Evolutionary conservation across 164 flowering plant genomes (phyloP), one percentile per base, ranked within the genome.

Genomic region (Buxus sempervirens): DNA sequence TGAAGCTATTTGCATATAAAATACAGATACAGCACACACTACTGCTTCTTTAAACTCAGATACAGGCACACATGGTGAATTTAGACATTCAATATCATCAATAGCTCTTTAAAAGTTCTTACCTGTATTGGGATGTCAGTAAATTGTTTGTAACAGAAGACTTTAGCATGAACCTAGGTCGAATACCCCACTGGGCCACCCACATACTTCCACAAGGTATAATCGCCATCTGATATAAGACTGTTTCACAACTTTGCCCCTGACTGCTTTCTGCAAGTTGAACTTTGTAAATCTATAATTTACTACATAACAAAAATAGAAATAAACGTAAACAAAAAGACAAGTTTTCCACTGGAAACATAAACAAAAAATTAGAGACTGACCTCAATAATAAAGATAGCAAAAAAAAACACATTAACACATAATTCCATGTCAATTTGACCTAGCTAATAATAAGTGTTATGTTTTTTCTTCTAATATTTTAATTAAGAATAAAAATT

Each of bases 151-250:
- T 41, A 3, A 59, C 23, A 16, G 66, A 54, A 21, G 41, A 42
- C 69, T 26, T 36, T 2, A 57, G 9, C 26, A 55, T 45, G 8
- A 23, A 28, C 25, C 64, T 70, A 48, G 73, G 73, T 42, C 61
- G 77, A 38, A 58, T 42, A n/a, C 77, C 73, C 70, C 70, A 74
- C 28, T 60, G 61, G 54, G 70, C 65, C 28, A 45, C 62, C 73
- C 66, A 70, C 54, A 70, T 68, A 56, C 65, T 69, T 65, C 70
- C 77, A 69, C 73, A 74, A 65, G 77, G 73, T 53, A 65, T 24
- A 48, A 74, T 49, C 19, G 77, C 77, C 77, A 74, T 74, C 57
- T 21, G 57, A 62, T 1, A 15, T 45, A 45, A 15, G 13, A 15
- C 18, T 45, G 1, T 10, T 45, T 15, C 5, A 45, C 13, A 45